These are phyloP conservation scores for Globisporangium megalacanthum DNA, from an alignment of 352 stramenopile genomes.

Conservation along the genomic window DNA sequence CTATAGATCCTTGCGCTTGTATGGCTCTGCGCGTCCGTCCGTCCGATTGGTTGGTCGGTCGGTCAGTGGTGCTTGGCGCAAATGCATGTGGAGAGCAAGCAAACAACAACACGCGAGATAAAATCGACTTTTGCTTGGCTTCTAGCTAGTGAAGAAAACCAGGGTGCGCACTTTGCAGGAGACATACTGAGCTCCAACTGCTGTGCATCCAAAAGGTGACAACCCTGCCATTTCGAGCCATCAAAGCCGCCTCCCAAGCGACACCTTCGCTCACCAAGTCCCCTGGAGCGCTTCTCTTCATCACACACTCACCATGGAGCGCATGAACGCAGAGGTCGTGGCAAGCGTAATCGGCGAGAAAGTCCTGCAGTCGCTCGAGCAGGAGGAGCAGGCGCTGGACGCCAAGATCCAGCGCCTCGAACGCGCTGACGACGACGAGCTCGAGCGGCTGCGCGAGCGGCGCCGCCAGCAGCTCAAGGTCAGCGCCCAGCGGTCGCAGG, in stretches of 20 bases:
- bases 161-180: not conserved
- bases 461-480: constrained; percentile 74
- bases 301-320: constrained; percentile 32
- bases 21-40: not conserved
- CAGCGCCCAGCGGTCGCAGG: constrained; percentile 60
- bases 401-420: constrained; percentile 82
- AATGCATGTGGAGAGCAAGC: not conserved
- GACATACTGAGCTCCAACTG: not conserved
- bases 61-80: constrained; percentile 1
- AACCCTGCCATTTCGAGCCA: no score
- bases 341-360: constrained; percentile 81
- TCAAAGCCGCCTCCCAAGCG: not conserved
- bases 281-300: not conserved
- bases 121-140: not conserved
- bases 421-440: constrained; percentile 82
- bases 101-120: not conserved
- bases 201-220: not conserved
- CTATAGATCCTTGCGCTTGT: constrained; percentile 40
- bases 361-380: constrained; percentile 82
- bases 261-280: not conserved
- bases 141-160: not conserved
- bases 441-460: constrained; percentile 83
- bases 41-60: not conserved
- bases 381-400: constrained; percentile 82
- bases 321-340: constrained; percentile 69